These are phyloP conservation scores for Rhodamnia rubescens DNA, from an alignment of 345 rosid species.

Conservation along the genomic window DNA sequence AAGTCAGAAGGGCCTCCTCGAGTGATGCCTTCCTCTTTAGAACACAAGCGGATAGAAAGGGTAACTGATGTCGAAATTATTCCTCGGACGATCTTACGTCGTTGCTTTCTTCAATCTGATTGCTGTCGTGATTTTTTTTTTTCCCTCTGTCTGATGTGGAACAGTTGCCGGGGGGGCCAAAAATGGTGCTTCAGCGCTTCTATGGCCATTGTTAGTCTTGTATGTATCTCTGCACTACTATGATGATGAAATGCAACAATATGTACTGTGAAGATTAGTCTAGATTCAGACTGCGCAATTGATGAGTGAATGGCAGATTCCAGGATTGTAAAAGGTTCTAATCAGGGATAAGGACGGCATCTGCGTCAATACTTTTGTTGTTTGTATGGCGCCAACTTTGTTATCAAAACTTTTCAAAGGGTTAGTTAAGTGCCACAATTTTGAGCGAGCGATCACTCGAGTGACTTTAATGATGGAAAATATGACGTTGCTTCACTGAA, in stretches of 20 bases:
- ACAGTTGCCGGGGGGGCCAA: neutral
- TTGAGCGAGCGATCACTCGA: neutral
- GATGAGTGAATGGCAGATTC: neutral
- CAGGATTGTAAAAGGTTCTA: neutral
- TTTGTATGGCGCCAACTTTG: neutral
- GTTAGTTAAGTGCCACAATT: neutral
- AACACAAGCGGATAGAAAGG: neutral
- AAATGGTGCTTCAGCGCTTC: neutral
- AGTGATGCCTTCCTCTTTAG: neutral
- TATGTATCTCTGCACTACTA: neutral
- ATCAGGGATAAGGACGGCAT: neutral
- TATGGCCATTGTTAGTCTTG: neutral
- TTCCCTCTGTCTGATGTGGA: neutral
- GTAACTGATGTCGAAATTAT: neutral
- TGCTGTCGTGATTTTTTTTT: neutral
- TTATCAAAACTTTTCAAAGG: fast-evolving
- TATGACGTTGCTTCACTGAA: fast-evolving
- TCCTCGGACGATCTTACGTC: neutral
- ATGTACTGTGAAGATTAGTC: neutral
- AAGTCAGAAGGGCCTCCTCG: neutral
- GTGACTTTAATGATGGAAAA: neutral
- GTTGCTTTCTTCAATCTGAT: neutral
- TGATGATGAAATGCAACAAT: neutral
- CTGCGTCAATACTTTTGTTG: fast-evolving
- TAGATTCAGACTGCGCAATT: neutral